phyloP scores from a whole-genome alignment of 2,329 filamentous ascomycete genomes.

The Phialophora expanda region DNA sequence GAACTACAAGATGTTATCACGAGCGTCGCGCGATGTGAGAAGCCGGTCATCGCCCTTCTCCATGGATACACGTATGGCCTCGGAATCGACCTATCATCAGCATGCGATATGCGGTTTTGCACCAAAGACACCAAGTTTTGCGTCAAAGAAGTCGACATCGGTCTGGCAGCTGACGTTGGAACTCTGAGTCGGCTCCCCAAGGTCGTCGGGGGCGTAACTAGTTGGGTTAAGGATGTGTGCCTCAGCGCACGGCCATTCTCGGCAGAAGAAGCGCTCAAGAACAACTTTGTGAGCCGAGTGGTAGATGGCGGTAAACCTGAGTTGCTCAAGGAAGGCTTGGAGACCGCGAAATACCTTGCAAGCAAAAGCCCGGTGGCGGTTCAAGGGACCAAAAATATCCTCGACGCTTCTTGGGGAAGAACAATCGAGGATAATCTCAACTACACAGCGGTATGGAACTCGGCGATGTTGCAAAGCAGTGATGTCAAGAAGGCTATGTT shows the following conservation, averaged over 20 bases:
- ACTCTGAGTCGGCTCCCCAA: constrained; percentile 55
- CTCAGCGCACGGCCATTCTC: constrained; percentile 52
- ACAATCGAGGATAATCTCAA: constrained; percentile 77
- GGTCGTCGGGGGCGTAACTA: constrained; percentile 49
- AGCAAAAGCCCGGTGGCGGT: constrained; percentile 86
- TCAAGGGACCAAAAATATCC: constrained; percentile 82
- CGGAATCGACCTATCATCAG: constrained; percentile 67
- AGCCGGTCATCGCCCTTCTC: constrained; percentile 83
- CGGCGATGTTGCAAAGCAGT: constrained; percentile 76
- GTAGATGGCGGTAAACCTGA: constrained; percentile 59
- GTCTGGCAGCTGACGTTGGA: constrained; percentile 56
- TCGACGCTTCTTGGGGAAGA: constrained; percentile 82
- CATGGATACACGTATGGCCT: constrained; percentile 80
- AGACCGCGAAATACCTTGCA: constrained; percentile 69
- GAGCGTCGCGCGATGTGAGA: constrained; percentile 83
- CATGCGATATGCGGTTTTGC: constrained; percentile 52
- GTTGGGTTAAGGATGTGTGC: constrained; percentile 58
- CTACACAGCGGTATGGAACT: constrained; percentile 89
- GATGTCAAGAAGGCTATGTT: constrained; percentile 77
- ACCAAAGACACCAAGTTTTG: constrained; percentile 46
- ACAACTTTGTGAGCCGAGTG: constrained; percentile 53
- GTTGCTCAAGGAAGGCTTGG: constrained; percentile 66
- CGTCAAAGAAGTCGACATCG: constrained; percentile 58
- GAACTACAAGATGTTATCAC: constrained; percentile 82
- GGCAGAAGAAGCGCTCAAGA: constrained; percentile 51